These are phyloP conservation scores for Macrolepiota albuminosa DNA, from an alignment of 768 basidiomycete species.

Conservation along the genomic window DNA sequence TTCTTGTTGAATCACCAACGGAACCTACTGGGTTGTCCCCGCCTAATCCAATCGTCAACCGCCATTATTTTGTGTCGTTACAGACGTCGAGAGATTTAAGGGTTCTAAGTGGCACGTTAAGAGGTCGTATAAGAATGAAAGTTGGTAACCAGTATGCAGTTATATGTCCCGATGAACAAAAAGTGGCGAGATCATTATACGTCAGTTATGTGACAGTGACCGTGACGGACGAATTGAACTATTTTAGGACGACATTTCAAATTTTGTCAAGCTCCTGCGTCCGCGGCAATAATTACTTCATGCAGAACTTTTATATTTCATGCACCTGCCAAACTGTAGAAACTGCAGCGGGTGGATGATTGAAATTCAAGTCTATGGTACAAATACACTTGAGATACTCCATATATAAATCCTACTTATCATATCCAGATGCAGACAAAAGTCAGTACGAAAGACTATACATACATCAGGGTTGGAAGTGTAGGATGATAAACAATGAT, in stretches of 20 bases:
- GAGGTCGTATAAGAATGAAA: not conserved
- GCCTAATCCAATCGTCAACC: slow-evolving; percentile 27
- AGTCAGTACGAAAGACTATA: not conserved
- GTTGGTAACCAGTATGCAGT: not conserved
- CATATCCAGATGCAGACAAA: not conserved
- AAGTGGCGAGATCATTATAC: slow-evolving; percentile 14
- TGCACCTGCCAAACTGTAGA: no score
- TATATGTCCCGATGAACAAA: not conserved
- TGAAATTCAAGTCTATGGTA: no score
- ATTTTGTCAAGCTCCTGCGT: no score
- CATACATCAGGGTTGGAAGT: not conserved
- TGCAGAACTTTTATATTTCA: no score
- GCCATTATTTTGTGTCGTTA: slow-evolving; percentile 11
- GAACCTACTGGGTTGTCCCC: slow-evolving; percentile 52
- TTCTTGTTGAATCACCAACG: not conserved
- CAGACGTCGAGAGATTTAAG: not conserved
- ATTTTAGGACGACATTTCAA: not conserved
- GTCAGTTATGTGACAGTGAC: slow-evolving; percentile 13
- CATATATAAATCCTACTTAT: not conserved
- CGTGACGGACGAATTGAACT: slow-evolving; percentile 3
- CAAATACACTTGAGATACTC: no score
- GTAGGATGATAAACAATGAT: not conserved
- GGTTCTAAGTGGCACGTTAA: slow-evolving; percentile 1
- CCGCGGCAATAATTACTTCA: no score
- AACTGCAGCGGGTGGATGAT: no score